Evolutionary conservation across 2,329 filamentous ascomycete species (phyloP), one percentile per base, ranked within the genome.

Genomic region (Cladophialophora bantiana): DNA sequence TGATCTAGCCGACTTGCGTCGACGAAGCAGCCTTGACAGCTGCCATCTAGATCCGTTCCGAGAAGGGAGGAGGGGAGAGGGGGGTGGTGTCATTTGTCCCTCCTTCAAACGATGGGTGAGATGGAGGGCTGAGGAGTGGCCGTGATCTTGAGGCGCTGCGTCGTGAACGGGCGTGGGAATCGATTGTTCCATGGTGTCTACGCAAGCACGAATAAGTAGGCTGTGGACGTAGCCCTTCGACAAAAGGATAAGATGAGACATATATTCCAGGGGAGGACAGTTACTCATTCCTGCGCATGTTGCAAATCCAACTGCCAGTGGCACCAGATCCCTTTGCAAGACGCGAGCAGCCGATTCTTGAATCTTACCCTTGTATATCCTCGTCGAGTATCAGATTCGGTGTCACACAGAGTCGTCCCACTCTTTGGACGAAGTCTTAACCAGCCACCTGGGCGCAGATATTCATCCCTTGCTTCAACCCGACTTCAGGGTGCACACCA

Each of bases 231-330:
- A n/a, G 18, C 13, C 5, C 34, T 7, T 62, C 58, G 35, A 53
- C 7, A 18, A 45, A 64, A 64, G 65, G 64, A 50, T 26, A 42
- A 48, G 15, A 31, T 65, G 67, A 69, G 60, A 67, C 61, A 65
- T 62, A 64, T 65, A 69, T 65, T 32, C 58, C 58, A 15, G 57
- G 54, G 62, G 50, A n/a, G 50, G 32, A 56, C 15, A 53, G 42
- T 18, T 35, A 13, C 26, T 45, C 26, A 40, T 38, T 53, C 48
- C 20, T 38, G 36, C 64, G 67, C 54, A 61, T 62, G 15, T 70
- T 70, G 58, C 59, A 66, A 65, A 70, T 66, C 38, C 35, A 67
- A 67, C 65, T 54, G 62, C 57, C 35, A 48, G 12, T 65, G 62
- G 55, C 62, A 32, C 38, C 42, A 10, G 55, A 57, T n/a, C 52